Evolutionary conservation across 768 basidiomycete species (phyloP), one percentile per base, ranked within the genome.

Genomic region (Galerina marginata): DNA sequence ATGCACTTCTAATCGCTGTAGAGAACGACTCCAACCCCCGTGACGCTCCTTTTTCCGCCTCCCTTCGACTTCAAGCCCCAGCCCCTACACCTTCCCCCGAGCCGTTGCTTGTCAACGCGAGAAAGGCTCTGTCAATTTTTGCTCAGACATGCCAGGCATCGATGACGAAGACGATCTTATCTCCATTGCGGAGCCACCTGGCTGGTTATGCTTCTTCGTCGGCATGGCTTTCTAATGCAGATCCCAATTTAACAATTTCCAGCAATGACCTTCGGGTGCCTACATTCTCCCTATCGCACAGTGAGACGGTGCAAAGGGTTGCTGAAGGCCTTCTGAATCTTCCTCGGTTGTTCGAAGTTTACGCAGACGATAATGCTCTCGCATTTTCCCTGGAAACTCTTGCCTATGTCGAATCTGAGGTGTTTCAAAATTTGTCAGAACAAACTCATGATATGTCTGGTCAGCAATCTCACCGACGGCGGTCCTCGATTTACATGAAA

Each of bases 311-410:
- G 61, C 92, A 95, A 60, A 87, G 88, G 58, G 89, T 98, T 36
- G 92, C 93, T 2, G 97, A 99, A 69, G 95, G 95, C n/a, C 77
- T 99, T 37, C 81, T 98, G 36, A 97, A 96, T 75, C 85, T 99
- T 2, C 94, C 96, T 2, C 78, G 95, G 57, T 78, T 99, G 14
- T 97, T 99, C 69, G 96, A 99, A 73, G 91, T 96, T 15, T 96
- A 97, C 69, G 93, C 91, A 6, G 89, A 90, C 58, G 95, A 98
- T 71, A 94, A 95, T 61, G 92, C 93, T 9, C 82, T 98, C 9
- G 86, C 88, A 2, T 97, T 95, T 74, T 94, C 93, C 38, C 79
- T 98, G 42, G 87, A 90, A 49, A 93, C 91, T 5, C 77, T 98
- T 9, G 93, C 91, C 0, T 85, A 86, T 66, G 71, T 92, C 51